A percentile compares a stretch with the other conserved stretches of the same genome.
These are phyloP conservation scores for Friedmanniomyces endolithicus DNA, from an alignment of 495 filamentous ascomycete species.

Conservation along the genomic window DNA sequence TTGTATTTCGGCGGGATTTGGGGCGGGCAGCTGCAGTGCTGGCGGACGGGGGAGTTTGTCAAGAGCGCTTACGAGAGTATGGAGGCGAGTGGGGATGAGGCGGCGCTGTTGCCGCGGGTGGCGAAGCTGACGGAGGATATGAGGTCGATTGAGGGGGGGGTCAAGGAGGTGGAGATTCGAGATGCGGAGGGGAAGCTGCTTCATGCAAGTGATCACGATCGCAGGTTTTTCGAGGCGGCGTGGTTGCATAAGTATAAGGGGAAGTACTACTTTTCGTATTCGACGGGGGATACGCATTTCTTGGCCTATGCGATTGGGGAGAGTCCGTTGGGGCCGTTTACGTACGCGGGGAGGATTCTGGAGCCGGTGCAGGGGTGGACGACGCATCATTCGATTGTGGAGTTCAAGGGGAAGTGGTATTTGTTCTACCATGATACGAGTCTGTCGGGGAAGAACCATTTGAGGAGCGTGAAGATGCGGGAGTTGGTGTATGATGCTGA, in stretches of 20 bases:
- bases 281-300: constrained; percentile 62
- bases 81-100: constrained; percentile 41
- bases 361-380: constrained; percentile 70
- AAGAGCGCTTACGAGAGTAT: constrained; percentile 33
- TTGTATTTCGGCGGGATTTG: constrained; percentile 57
- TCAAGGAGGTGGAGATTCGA: constrained; percentile 44
- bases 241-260: constrained; percentile 58
- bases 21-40: constrained; percentile 57
- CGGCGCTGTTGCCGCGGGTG: constrained; percentile 47
- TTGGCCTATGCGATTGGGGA: constrained; percentile 51
- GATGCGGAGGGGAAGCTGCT: constrained; percentile 47
- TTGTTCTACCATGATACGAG: constrained; percentile 63
- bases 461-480: constrained; percentile 56
- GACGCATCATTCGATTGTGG: constrained; percentile 65
- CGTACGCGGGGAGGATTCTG: constrained; percentile 53
- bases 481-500: constrained; percentile 58
- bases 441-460: constrained; percentile 51
- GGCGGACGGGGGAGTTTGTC: constrained; percentile 40
- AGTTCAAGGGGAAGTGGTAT: constrained; percentile 57
- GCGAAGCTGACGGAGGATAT: constrained; percentile 52
- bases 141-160: constrained; percentile 40
- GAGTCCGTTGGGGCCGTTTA: constrained; percentile 55
- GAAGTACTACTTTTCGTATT: constrained; percentile 64
- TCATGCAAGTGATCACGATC: constrained; percentile 51
- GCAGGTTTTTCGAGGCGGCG: constrained; percentile 67